A percentile compares a stretch with the other conserved stretches of the same genome.
These are phyloP conservation scores for Thielaviopsis musarum DNA, from an alignment of 2,329 filamentous ascomycete species.

Conservation along the genomic window DNA sequence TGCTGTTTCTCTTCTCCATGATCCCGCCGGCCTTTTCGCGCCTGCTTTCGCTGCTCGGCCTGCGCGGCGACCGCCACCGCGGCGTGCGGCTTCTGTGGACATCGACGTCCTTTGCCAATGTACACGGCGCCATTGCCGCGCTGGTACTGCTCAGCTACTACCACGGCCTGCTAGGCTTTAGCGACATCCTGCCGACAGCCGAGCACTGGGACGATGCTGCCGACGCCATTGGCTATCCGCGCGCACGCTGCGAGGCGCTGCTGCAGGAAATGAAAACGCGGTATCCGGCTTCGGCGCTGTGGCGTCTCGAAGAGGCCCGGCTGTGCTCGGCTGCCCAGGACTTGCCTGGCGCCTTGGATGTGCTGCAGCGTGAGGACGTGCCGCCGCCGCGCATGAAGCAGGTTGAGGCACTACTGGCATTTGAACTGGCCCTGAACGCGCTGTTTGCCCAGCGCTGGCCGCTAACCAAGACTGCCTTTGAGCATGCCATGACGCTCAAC, in stretches of 20 bases:
- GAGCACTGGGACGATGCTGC: constrained; percentile 34
- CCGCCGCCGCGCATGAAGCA: constrained; percentile 65
- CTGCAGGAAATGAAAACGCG: constrained; percentile 56
- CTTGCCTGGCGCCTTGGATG: constrained; percentile 47
- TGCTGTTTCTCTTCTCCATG: constrained; percentile 79
- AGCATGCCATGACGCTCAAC: constrained; percentile 61
- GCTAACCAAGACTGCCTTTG: constrained; percentile 56
- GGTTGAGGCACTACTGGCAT: constrained; percentile 67
- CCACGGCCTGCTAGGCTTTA: constrained; percentile 69
- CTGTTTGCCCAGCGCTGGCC: constrained; percentile 69
- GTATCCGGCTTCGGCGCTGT: constrained; percentile 70
- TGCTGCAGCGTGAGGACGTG: constrained; percentile 36
- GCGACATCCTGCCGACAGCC: constrained; percentile 64
- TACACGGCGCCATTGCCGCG: constrained; percentile 82
- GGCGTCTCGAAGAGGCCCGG: constrained; percentile 76
- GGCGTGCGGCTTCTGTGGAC: constrained; percentile 83
- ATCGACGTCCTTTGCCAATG: constrained; percentile 66
- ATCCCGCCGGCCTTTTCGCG: constrained; percentile 82
- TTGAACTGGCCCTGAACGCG: constrained; percentile 63
- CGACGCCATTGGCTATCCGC: constrained; percentile 55
- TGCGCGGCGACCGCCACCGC: constrained; percentile 69
- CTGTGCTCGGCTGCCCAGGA: constrained; percentile 51
- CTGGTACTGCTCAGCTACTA: constrained; percentile 73
- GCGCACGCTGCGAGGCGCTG: constrained; percentile 46
- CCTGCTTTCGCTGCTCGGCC: constrained; percentile 75